A percentile compares a stretch with the other conserved stretches of the same genome.
Evolutionary conservation across 306 rosid genomes (phyloP).

Genomic region (Cotoneaster glaucophyllus): DNA sequence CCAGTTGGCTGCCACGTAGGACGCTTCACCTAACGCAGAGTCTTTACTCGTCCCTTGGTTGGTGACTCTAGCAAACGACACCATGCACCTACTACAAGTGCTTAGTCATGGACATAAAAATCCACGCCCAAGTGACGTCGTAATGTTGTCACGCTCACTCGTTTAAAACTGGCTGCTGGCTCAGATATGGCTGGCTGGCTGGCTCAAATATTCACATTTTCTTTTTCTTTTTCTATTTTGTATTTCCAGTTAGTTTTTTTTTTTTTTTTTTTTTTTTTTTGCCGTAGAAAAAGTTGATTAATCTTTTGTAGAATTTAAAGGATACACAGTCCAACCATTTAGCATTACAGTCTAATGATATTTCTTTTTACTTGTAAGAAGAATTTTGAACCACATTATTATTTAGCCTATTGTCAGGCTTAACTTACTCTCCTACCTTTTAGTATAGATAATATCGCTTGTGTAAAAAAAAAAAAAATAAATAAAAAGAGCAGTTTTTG

Average conservation of each 20-base stretch:
- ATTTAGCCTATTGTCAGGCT: too few species aligned
- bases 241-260: background rate
- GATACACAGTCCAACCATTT: too few species aligned
- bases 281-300: too few species aligned
- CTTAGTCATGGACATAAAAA: background rate
- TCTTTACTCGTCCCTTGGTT: background rate
- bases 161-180: background rate
- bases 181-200: background rate
- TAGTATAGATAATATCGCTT: too few species aligned
- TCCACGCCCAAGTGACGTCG: background rate
- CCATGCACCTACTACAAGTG: slow-evolving; percentile 12
- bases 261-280: too few species aligned
- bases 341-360: too few species aligned
- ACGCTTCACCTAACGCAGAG: slow-evolving; percentile 15
- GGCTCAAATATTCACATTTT: background rate
- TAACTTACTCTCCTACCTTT: too few species aligned
- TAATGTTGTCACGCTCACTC: background rate
- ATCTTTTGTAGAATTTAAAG: too few species aligned
- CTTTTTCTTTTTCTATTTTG: background rate
- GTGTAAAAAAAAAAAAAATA: too few species aligned
- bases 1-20: slow-evolving; percentile 11
- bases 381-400: too few species aligned
- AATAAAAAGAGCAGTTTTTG: background rate
- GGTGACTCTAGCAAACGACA: slow-evolving; percentile 1
- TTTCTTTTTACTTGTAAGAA: too few species aligned